phyloP scores from a whole-genome alignment of 1,284 basidiomycete genomes.

The Athelia psychrophila region DNA sequence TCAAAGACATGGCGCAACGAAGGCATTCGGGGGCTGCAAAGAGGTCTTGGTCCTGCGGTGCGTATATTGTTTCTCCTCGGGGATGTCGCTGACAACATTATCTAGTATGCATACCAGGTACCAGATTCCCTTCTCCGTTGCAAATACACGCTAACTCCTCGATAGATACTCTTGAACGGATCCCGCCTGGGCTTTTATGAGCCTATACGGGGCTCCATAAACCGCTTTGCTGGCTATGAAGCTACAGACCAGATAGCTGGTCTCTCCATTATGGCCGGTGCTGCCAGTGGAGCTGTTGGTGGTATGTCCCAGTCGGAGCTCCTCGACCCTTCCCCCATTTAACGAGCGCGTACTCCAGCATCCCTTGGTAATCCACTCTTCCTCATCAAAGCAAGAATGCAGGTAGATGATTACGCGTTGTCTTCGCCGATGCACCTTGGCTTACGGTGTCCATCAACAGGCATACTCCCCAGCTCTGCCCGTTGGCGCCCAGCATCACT shows the following conservation, averaged over 20 bases:
- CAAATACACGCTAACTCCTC: conserved; percentile 5
- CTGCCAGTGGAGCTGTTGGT: conserved; percentile 86
- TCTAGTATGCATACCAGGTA: conserved; percentile 90
- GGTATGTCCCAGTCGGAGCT: conserved; percentile 43
- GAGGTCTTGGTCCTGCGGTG: conserved; percentile 89
- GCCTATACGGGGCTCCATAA: conserved; percentile 77
- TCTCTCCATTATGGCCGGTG: conserved; percentile 84
- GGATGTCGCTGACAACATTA: conserved; percentile 15
- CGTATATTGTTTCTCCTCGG: conserved; percentile 31
- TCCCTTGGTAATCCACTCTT: conserved; percentile 93
- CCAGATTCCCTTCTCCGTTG: background rate
- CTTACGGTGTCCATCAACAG: conserved; percentile 28
- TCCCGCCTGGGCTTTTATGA: conserved; percentile 97
- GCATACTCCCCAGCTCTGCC: conserved; percentile 94
- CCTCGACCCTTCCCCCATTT: conserved; percentile 1
- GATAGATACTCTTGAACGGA: conserved; percentile 88
- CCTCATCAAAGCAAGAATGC: conserved; percentile 96
- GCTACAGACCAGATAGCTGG: conserved; percentile 64
- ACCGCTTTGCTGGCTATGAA: conserved; percentile 64
- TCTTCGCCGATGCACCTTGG: background rate
- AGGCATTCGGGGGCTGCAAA: conserved; percentile 87
- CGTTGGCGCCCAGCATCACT: conserved; percentile 91
- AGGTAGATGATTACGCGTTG: conserved; percentile 45
- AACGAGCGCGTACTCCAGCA: conserved; percentile 41
- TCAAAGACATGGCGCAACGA: conserved; percentile 90